Conservation (phyloP, 1,284 basidiomycete species). For the Cutaneotrichosporon cavernicola region DNA sequence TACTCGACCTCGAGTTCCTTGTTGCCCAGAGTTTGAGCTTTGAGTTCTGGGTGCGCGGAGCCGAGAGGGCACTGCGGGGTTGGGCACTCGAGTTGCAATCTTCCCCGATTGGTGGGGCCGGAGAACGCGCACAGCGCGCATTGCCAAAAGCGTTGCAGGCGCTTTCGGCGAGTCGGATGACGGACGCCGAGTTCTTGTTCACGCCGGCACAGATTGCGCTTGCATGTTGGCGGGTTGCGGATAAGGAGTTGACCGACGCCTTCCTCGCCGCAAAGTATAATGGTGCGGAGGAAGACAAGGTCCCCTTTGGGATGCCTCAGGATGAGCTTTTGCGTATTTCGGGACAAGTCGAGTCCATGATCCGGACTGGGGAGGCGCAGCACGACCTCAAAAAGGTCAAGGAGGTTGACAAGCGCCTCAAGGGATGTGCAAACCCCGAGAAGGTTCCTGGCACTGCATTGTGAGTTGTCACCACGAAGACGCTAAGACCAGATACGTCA, state of each 20-base stretch:
- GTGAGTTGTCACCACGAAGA: conserved; percentile 36
- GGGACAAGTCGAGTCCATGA: conserved; percentile 61
- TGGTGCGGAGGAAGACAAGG: conserved; percentile 56
- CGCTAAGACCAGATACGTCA: conserved; percentile 46
- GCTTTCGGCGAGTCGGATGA: conserved; percentile 72
- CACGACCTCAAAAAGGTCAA: conserved; percentile 79
- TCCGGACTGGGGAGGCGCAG: conserved; percentile 60
- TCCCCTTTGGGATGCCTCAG: conserved; percentile 35
- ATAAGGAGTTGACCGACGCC: conserved; percentile 61
- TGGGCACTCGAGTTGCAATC: conserved; percentile 85
- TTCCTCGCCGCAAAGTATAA: conserved; percentile 62
- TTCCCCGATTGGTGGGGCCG: conserved; percentile 12
- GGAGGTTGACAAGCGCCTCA: conserved; percentile 78
- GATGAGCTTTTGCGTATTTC: conserved; percentile 55
- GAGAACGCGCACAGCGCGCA: conserved; percentile 29
- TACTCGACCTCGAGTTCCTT: conserved; percentile 90
- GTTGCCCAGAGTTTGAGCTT: conserved; percentile 90
- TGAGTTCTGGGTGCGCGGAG: conserved; percentile 88
- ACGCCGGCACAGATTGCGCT: conserved; percentile 91
- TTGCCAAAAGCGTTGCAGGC: conserved; percentile 44
- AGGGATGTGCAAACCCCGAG: conserved; percentile 86
- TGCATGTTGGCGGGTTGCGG: conserved; percentile 70
- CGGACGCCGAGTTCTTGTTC: conserved; percentile 88
- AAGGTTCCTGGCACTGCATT: conserved; percentile 83
- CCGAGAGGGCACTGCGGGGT: conserved; percentile 84